A percentile compares a stretch with the other conserved stretches of the same genome.
These are phyloP conservation scores for Potentilla sterilis DNA, from an alignment of 306 rosid genomes.

Conservation along the genomic window DNA sequence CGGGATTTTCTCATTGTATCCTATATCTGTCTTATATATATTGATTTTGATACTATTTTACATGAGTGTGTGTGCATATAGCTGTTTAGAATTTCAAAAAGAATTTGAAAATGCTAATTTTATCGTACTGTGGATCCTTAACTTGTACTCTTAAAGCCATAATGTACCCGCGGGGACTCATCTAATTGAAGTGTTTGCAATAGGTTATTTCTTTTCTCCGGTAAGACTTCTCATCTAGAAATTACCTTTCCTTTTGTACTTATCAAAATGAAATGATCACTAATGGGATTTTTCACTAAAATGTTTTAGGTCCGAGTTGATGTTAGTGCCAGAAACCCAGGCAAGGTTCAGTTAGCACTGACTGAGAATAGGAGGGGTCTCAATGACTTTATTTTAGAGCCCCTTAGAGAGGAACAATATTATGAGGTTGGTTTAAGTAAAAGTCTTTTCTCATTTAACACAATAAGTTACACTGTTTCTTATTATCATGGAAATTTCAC, in stretches of 20 bases:
- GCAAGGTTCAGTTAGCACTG: conserved; percentile 93
- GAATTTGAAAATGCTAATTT: neutral
- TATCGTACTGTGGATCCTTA: conserved; percentile 42
- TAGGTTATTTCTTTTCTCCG: conserved; percentile 87
- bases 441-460: conserved; percentile 2
- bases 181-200: conserved; percentile 88
- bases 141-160: conserved; percentile 62
- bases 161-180: conserved; percentile 95
- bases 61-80: neutral
- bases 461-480: conserved; percentile 6
- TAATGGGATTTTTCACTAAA: conserved; percentile 12
- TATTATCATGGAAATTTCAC: conserved; percentile 19
- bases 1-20: conserved; percentile 98
- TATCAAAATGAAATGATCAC: neutral
- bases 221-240: conserved; percentile 41
- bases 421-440: conserved; percentile 65
- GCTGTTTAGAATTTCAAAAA: no score
- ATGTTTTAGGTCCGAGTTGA: conserved; percentile 81
- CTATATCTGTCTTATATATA: conserved; percentile 34
- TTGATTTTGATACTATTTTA: conserved; percentile 16
- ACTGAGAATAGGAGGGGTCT: conserved; percentile 88
- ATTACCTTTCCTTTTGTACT: conserved; percentile 4
- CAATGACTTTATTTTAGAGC: conserved; percentile 80
- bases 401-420: conserved; percentile 74
- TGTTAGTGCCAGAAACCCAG: conserved; percentile 96